These are phyloP conservation scores for Calycina marina DNA, from an alignment of 2,329 filamentous ascomycete genomes.

Conservation along the genomic window DNA sequence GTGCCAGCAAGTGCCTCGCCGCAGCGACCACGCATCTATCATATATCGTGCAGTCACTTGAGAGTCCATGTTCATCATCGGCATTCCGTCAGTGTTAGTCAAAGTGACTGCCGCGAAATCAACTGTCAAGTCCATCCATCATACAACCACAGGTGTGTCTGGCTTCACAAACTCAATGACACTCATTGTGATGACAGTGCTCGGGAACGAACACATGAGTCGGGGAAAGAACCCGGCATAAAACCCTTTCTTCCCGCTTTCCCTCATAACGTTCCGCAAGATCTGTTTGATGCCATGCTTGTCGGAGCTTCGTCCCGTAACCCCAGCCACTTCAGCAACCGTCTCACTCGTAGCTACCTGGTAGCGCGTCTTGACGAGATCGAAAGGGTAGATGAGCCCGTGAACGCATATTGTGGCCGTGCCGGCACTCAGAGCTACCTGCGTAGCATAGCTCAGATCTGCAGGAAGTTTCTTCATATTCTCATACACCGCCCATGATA, in stretches of 20 bases:
- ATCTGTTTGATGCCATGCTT: conserved; percentile 9
- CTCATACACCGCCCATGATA: conserved; percentile 13
- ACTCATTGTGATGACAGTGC: conserved; percentile 14
- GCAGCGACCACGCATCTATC: too few relatives aligned
- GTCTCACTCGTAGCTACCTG: conserved; percentile 13
- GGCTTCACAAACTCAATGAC: conserved; percentile 13
- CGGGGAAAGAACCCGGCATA: conserved; percentile 11
- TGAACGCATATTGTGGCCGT: conserved; percentile 7
- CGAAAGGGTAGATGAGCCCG: conserved; percentile 11
- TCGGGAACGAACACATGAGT: conserved; percentile 10
- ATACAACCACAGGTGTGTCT: too few relatives aligned
- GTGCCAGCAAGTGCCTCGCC: too few relatives aligned
- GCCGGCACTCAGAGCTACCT: conserved; percentile 1
- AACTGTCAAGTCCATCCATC: too few relatives aligned
- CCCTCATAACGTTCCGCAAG: conserved; percentile 10
- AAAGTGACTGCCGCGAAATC: too few relatives aligned
- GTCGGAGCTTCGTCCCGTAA: conserved; percentile 8
- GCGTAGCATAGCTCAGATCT: neutral
- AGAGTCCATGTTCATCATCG: too few relatives aligned
- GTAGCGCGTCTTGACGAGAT: conserved; percentile 13
- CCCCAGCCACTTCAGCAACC: conserved; percentile 6
- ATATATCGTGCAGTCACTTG: too few relatives aligned
- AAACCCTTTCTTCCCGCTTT: conserved; percentile 10
- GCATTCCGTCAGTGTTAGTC: too few relatives aligned
- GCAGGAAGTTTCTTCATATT: conserved; percentile 10